Evolutionary conservation across 352 stramenopile genomes (phyloP).

Genomic region (Globisporangium paddicum): DNA sequence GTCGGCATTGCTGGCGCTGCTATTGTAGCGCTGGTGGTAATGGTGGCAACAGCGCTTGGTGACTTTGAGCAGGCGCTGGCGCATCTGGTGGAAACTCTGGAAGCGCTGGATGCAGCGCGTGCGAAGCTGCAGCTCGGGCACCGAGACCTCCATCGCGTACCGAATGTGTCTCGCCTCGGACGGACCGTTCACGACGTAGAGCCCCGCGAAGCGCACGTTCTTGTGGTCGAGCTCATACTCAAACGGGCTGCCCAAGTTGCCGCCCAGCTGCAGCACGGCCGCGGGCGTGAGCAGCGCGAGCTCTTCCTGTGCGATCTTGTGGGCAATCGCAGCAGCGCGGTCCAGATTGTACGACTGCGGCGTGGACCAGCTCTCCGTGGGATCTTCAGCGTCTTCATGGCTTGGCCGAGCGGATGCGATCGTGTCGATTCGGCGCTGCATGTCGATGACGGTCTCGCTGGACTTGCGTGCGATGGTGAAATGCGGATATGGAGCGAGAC

Average conservation of each 20-base stretch:
- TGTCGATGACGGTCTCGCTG: background rate
- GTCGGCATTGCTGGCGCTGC: constrained; percentile 1
- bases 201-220: constrained; percentile 40
- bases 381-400: background rate
- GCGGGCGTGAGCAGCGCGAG: constrained; percentile 3
- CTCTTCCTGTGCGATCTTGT: constrained; percentile 14
- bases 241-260: background rate
- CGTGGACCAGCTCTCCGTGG: constrained; percentile 8
- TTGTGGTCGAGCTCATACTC: constrained; percentile 18
- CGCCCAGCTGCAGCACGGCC: background rate
- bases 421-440: constrained; percentile 8
- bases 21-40: constrained; percentile 10
- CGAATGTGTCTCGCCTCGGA: constrained; percentile 47
- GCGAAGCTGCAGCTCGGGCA: constrained; percentile 38
- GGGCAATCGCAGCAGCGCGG: constrained; percentile 10
- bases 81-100: constrained; percentile 47
- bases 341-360: constrained; percentile 9
- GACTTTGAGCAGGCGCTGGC: constrained; percentile 38
- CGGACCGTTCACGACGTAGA: constrained; percentile 53
- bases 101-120: constrained; percentile 53
- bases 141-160: constrained; percentile 59
- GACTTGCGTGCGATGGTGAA: background rate
- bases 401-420: background rate
- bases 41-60: constrained; percentile 33
- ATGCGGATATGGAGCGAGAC: background rate